Conservation (phyloP, 1,284 basidiomycete genomes). For the Thelephora terrestris region DNA sequence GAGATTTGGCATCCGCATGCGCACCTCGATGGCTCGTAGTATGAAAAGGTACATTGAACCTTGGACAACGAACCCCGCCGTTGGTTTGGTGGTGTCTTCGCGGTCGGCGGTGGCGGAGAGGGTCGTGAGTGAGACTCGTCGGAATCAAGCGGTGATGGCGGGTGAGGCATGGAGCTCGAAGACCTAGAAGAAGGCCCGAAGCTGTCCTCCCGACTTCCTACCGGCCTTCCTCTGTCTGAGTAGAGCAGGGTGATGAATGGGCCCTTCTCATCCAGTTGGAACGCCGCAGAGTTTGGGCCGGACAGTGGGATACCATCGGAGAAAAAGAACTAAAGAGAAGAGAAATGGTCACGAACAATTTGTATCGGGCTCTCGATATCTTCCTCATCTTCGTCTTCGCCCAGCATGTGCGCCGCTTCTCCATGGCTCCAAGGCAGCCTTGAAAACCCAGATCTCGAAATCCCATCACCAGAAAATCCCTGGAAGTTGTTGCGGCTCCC, state of each 20-base stretch:
- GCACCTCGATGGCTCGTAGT: neutral
- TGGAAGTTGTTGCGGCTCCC: slow-evolving; percentile 12
- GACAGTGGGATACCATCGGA: neutral
- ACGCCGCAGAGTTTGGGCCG: neutral
- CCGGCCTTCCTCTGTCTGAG: too few species aligned
- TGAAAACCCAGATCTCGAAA: slow-evolving; percentile 13
- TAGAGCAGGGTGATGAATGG: neutral
- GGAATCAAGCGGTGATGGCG: neutral
- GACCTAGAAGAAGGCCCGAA: too few species aligned
- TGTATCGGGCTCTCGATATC: slow-evolving; percentile 12
- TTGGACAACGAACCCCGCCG: neutral
- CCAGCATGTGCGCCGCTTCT: slow-evolving; percentile 23
- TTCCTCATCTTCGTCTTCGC: slow-evolving; percentile 22
- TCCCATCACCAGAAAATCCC: slow-evolving; percentile 8
- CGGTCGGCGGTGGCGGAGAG: neutral
- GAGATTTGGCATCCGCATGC: neutral
- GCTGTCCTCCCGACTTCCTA: too few species aligned
- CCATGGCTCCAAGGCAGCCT: slow-evolving; percentile 22
- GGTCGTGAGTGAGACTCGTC: neutral
- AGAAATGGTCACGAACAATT: neutral
- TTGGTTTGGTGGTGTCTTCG: neutral
- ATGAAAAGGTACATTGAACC: neutral
- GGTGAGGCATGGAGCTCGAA: neutral
- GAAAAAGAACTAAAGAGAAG: neutral
- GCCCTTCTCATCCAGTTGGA: neutral